phyloP scores from a whole-genome alignment of 371 early-diverging fungal genomes.

The Rhizopus stolonifer region DNA sequence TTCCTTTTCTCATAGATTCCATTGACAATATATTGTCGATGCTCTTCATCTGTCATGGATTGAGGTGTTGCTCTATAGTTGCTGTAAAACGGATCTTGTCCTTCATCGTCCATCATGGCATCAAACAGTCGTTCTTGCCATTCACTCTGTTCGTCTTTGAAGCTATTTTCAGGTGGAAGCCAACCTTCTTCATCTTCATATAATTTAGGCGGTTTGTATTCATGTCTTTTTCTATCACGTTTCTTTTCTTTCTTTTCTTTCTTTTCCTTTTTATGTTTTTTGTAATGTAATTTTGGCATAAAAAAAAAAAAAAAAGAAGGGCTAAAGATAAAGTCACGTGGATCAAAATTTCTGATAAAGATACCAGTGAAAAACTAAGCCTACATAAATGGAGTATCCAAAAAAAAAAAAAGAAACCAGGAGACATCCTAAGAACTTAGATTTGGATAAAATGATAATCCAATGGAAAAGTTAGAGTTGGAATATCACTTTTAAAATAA shows the following conservation, averaged over 20 bases:
- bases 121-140: slow-evolving; percentile 46
- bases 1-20: slow-evolving; percentile 37
- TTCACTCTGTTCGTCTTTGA: slow-evolving; percentile 22
- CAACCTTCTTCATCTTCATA: slow-evolving; percentile 43
- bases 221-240: slow-evolving; percentile 9
- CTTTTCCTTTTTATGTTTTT: slow-evolving; percentile 13
- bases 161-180: slow-evolving; percentile 22
- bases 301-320: no score
- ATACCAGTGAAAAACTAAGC: no score
- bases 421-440: no score
- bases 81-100: slow-evolving; percentile 33
- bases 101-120: slow-evolving; percentile 52
- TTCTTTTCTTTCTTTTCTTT: slow-evolving; percentile 19
- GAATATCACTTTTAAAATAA: no score
- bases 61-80: slow-evolving; percentile 7
- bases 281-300: slow-evolving; percentile 16
- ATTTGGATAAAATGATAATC: no score
- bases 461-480: no score
- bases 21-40: slow-evolving; percentile 39
- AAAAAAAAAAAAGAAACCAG: no score
- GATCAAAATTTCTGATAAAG: no score
- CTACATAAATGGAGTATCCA: no score
- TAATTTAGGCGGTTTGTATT: slow-evolving; percentile 22
- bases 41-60: slow-evolving; percentile 46
- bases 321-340: no score